Base-by-base conservation (phyloP, 2,329 filamentous ascomycete species). In the Fusarium sp. region DNA sequence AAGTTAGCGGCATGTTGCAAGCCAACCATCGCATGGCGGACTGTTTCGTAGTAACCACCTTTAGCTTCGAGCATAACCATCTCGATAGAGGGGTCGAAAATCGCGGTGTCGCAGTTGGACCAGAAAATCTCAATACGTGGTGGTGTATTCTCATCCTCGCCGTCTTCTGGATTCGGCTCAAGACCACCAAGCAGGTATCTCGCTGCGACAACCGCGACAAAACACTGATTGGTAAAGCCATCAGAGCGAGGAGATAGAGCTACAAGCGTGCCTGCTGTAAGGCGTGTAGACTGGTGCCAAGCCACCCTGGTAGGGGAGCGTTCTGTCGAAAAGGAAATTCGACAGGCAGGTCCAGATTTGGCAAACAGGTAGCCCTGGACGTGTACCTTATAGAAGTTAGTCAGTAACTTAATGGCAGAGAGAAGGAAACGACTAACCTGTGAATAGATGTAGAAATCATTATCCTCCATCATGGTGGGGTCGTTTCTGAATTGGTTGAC, bases 51-150 rank as follows among this genome's bases (percentile, higher is more conserved):
- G 75, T 94, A 97, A 1, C 92, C 90, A 0, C 79, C 78, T 5
- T 90, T 86, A 2, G 91, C 86, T 75, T 97, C 93, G 0, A 97
- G 81, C 92, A 97, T 97, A 13, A 95, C 79, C 77, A 90, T 90
- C 71, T 92, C 89, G 34, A 86, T 78, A 17, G 86, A 85, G 0
- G 93, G 89, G 72, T 97, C 91, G 49, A 97, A 83, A 4, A 86
- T 63, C 0, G 90, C 81, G 24, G 94, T 87, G 4, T 87, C 81
- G 0, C 83, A 73, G 9, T 85, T 78, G 1, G 87, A 86, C 81
- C 94, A 95, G 74, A 91, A 91, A 1, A 97, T 81, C 69, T 97
- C 93, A 17, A 97, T 86, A 34, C 90, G 86, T 0, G 92, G 91
- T 1, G 92, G 90, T 0, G 72, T 74, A 8, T 66, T 60, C 1